phyloP scores from a whole-genome alignment of 495 filamentous ascomycete genomes.

The Aspergillus panamensis region DNA sequence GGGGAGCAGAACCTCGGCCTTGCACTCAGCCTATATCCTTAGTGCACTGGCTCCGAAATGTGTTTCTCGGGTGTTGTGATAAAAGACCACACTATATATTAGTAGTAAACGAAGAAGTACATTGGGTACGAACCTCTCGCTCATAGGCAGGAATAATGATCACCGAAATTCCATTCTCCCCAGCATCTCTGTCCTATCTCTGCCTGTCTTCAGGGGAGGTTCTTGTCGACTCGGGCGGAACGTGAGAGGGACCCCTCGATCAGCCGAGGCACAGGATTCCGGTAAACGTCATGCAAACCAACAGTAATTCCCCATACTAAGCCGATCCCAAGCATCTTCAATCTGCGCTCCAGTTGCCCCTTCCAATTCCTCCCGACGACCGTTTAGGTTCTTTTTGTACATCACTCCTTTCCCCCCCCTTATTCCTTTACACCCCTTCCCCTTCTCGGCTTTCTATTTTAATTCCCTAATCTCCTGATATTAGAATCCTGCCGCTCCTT shows the following conservation, averaged over 20 bases:
- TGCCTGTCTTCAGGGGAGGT: background rate
- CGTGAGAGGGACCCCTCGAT: constrained; percentile 1
- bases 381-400: constrained; percentile 10
- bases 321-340: constrained; percentile 37
- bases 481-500: constrained; percentile 3
- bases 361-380: constrained; percentile 5
- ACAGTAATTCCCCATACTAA: constrained; percentile 22
- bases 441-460: constrained; percentile 9
- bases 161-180: background rate
- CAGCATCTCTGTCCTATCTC: background rate
- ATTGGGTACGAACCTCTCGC: background rate
- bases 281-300: constrained; percentile 46
- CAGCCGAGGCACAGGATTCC: constrained; percentile 42
- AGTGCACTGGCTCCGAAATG: background rate
- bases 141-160: background rate
- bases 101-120: no score
- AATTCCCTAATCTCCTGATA: background rate
- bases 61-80: background rate
- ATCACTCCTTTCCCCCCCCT: constrained; percentile 15
- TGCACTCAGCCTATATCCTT: background rate
- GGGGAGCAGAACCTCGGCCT: background rate
- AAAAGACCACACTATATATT: background rate
- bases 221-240: background rate
- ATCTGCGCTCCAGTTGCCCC: constrained; percentile 8
- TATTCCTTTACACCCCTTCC: constrained; percentile 5